Evolutionary conservation across 208 protist genomes (phyloP).

Genomic region (Leishmania tarentolae): DNA sequence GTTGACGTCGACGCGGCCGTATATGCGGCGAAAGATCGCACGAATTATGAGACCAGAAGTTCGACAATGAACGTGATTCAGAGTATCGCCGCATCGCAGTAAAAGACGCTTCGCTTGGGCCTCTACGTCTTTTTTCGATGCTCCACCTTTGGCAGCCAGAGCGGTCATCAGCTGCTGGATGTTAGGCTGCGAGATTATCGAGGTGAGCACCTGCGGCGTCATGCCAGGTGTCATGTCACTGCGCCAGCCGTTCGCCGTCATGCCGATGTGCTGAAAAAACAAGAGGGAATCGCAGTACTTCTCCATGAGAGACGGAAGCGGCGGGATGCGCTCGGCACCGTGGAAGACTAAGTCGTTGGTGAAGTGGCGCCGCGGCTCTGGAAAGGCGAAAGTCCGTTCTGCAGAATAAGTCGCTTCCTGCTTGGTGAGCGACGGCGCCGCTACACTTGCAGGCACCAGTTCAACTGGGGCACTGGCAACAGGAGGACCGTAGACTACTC

Average conservation of each 20-base stretch:
- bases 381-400: constrained; percentile 29
- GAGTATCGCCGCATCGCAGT: constrained; percentile 70
- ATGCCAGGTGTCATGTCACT: constrained; percentile 50
- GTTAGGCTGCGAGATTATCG: constrained; percentile 63
- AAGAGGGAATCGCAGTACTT: constrained; percentile 30
- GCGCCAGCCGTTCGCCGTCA: constrained; percentile 45
- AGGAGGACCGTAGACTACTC: background rate
- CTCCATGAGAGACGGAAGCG: constrained; percentile 37
- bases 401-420: background rate
- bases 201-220: constrained; percentile 40
- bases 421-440: background rate
- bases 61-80: constrained; percentile 63
- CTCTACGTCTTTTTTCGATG: constrained; percentile 39
- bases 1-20: constrained; percentile 71
- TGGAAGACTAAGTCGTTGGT: constrained; percentile 66
- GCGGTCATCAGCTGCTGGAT: constrained; percentile 52
- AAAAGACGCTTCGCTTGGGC: constrained; percentile 66
- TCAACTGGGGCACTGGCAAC: background rate
- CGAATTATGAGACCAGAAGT: constrained; percentile 59
- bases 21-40: constrained; percentile 63
- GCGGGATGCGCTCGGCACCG: constrained; percentile 37
- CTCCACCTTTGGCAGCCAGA: constrained; percentile 46
- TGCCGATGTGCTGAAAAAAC: constrained; percentile 52
- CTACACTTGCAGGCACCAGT: background rate
- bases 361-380: constrained; percentile 47